Evolutionary conservation across 2,329 filamentous ascomycete species (phyloP), one percentile per base, ranked within the genome.

Genomic region (Penicillium sp.): DNA sequence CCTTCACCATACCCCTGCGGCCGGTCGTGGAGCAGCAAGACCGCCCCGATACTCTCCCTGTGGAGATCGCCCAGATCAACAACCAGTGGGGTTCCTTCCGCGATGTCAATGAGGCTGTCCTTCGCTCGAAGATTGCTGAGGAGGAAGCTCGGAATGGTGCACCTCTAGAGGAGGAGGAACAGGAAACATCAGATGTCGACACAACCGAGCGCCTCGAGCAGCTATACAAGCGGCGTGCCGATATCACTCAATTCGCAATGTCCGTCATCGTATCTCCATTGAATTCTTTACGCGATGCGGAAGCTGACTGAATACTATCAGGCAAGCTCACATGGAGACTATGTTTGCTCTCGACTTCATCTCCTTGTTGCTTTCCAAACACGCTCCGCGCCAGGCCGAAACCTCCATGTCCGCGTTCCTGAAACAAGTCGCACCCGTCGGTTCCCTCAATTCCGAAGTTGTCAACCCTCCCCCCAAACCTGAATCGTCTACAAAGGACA

Each of bases 351-450:
- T 94, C 59, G 88, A 95, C 65, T 87, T 90, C 59, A 72, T 95
- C 46, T 95, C 89, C 24, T 78, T 95, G 6, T 76, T 95, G 1
- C 75, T 93, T 13, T 88, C 87, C n/a, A 90, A 89, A 65, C 81
- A 93, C 62, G 76, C 76, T n/a, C 86, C 87, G 0, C 80, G 78
- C 7, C 80, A 84, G 54, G 87, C 85, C 4, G 76, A 82, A 56
- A 68, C 75, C 38, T 87, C 87, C 4, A 78, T 95, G 51, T 89
- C 86, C 1, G 77, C 80, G 11, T 76, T 74, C 16, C 73, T 95
- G 16, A 86, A 86, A 60, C 77, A 87, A 8, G 74, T 80, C 51
- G 81, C 87, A 8, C 86, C 87, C 10, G 79, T 85, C 28, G 88
- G 87, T 9, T 87, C 86, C 1, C 71, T 95, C 29, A 86, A 84